A percentile compares a stretch with the other conserved stretches of the same genome.
phyloP scores from a whole-genome alignment of 1,284 basidiomycete species.

The Apiotrichum gracile region DNA sequence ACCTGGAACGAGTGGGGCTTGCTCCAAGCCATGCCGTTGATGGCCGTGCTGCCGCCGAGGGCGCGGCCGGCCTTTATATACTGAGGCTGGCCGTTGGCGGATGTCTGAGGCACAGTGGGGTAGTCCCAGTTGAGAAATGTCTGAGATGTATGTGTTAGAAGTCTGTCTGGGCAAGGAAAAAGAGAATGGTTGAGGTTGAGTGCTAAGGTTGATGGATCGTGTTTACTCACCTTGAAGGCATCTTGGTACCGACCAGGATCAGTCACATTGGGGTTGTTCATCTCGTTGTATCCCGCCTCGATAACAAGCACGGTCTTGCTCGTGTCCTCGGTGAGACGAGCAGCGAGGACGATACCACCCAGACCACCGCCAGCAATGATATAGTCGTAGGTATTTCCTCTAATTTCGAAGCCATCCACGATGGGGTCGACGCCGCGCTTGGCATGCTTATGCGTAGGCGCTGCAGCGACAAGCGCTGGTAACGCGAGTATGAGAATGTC shows the following conservation, averaged over 20 bases:
- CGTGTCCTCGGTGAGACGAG: constrained; percentile 57
- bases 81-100: constrained; percentile 21
- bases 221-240: constrained; percentile 22
- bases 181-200: too few relatives aligned
- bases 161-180: too few relatives aligned
- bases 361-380: constrained; percentile 63
- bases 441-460: background rate
- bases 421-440: background rate
- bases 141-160: constrained; percentile 1
- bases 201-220: background rate
- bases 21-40: constrained; percentile 45
- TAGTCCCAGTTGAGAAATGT: constrained; percentile 38
- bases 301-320: constrained; percentile 45
- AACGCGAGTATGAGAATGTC: background rate
- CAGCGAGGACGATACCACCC: constrained; percentile 59
- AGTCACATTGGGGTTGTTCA: constrained; percentile 23
- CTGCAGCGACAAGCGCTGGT: background rate
- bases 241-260: constrained; percentile 20
- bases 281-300: constrained; percentile 35
- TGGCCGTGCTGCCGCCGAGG: constrained; percentile 41
- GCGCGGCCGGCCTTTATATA: constrained; percentile 25
- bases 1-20: constrained; percentile 37
- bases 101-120: constrained; percentile 30
- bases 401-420: constrained; percentile 11
- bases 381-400: constrained; percentile 55